Evolutionary conservation across 2,329 filamentous ascomycete genomes (phyloP).

Genomic region (Aaosphaeria pasadenensis): DNA sequence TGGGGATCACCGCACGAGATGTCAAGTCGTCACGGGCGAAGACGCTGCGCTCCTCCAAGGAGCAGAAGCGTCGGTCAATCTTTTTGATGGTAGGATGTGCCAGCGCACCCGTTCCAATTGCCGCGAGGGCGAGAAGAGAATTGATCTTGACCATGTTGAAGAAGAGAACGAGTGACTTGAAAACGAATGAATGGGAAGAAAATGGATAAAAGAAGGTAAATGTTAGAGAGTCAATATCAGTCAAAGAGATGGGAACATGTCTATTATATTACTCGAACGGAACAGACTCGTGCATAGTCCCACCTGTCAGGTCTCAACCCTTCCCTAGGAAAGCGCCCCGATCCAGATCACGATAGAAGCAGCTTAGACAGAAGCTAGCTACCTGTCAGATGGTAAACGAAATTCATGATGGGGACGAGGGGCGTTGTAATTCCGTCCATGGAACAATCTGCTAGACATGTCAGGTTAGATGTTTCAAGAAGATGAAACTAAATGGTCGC

Average conservation of each 20-base stretch:
- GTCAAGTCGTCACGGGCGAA: slow-evolving; percentile 11
- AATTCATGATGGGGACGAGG: background rate
- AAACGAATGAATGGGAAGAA: background rate
- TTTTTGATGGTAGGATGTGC: slow-evolving; percentile 19
- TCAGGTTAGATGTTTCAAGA: background rate
- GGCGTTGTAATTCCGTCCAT: background rate
- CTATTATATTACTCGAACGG: background rate
- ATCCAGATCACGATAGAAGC: background rate
- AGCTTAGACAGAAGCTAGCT: background rate
- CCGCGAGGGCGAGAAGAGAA: background rate
- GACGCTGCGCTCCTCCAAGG: slow-evolving; percentile 11
- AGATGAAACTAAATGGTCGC: background rate
- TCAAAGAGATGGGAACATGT: background rate
- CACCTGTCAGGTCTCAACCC: background rate
- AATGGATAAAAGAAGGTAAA: background rate
- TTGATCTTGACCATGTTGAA: background rate
- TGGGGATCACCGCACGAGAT: slow-evolving; percentile 13
- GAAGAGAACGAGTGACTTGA: background rate
- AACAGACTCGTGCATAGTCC: background rate
- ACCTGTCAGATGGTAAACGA: background rate
- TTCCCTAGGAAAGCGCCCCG: background rate
- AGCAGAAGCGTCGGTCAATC: slow-evolving; percentile 18
- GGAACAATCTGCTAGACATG: background rate
- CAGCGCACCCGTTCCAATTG: background rate
- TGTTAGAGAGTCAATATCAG: background rate